Evolutionary conservation across 2,329 filamentous ascomycete species (phyloP).

Genomic region (Eutypa lata): DNA sequence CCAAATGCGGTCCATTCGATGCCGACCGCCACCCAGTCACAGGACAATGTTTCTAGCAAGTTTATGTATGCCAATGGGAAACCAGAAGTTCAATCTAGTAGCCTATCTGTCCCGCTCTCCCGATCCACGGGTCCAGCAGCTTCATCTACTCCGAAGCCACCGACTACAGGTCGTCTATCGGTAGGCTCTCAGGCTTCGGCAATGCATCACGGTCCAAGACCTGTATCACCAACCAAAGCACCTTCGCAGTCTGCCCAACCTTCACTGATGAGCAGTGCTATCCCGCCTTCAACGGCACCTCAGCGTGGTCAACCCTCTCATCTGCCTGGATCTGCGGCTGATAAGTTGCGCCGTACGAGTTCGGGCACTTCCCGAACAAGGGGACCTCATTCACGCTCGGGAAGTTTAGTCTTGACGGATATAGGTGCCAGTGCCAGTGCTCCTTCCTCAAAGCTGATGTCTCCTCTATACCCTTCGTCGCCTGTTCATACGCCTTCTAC

Average conservation of each 20-base stretch:
- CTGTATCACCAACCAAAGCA: slow-evolving; percentile 50
- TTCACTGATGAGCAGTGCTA: slow-evolving; percentile 14
- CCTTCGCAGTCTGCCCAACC: slow-evolving; percentile 19
- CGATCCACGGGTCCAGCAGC: slow-evolving; percentile 43
- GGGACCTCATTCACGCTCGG: slow-evolving; percentile 38
- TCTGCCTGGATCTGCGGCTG: slow-evolving; percentile 31
- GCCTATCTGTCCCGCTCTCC: slow-evolving; percentile 32
- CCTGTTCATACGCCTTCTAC: slow-evolving; percentile 31
- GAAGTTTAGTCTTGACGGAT: slow-evolving; percentile 31
- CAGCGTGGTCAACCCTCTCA: slow-evolving; percentile 34
- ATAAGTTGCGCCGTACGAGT: slow-evolving; percentile 40
- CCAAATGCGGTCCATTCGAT: slow-evolving; percentile 27
- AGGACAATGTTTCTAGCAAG: slow-evolving; percentile 50
- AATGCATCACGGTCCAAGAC: slow-evolving; percentile 33
- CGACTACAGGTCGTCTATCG: slow-evolving; percentile 35
- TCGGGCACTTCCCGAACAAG: slow-evolving; percentile 34
- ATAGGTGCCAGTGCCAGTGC: slow-evolving; percentile 1
- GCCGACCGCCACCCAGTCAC: slow-evolving; percentile 30
- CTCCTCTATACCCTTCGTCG: slow-evolving; percentile 31
- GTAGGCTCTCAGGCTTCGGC: not conserved
- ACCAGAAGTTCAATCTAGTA: slow-evolving; percentile 42
- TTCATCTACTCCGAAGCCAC: slow-evolving; percentile 42
- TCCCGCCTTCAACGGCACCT: slow-evolving; percentile 22
- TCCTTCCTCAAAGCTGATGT: slow-evolving; percentile 10
- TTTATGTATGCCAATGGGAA: slow-evolving; percentile 74